Evolutionary conservation across 768 basidiomycete genomes (phyloP).

Genomic region (Termitomyces sp.): DNA sequence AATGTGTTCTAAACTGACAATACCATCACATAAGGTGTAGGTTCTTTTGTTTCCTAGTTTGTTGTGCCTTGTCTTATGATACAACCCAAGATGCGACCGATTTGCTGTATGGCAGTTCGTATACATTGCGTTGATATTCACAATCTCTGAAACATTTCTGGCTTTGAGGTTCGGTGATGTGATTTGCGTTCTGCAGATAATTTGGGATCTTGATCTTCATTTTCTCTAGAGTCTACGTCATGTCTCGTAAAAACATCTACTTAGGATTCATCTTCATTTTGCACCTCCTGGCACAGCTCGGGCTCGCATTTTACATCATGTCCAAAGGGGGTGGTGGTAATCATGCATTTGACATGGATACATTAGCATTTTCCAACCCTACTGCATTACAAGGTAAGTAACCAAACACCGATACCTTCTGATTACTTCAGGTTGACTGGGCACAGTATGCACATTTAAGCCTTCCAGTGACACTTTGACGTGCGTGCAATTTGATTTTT

Average conservation of each 20-base stretch:
- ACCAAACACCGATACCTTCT: background rate
- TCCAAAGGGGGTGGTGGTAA: slow-evolving; percentile 7
- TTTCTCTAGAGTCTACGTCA: slow-evolving; percentile 12
- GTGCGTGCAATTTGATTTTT: background rate
- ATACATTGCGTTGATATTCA: slow-evolving; percentile 13
- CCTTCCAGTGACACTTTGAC: background rate
- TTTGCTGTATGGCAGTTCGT: slow-evolving; percentile 15
- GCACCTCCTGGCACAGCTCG: slow-evolving; percentile 12
- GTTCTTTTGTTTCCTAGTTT: background rate
- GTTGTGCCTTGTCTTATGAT: slow-evolving; percentile 1
- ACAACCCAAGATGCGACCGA: slow-evolving; percentile 11
- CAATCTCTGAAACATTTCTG: slow-evolving; percentile 17
- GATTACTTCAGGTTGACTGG: background rate
- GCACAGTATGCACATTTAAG: background rate
- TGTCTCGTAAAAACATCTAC: slow-evolving; percentile 13
- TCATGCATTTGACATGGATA: too few species aligned
- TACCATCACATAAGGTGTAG: slow-evolving; percentile 6
- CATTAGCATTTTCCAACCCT: background rate
- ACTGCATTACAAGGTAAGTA: background rate
- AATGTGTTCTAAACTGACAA: background rate
- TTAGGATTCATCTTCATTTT: slow-evolving; percentile 7
- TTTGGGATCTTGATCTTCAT: background rate
- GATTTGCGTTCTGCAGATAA: background rate
- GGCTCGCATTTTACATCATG: slow-evolving; percentile 14
- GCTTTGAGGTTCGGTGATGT: slow-evolving; percentile 12